A percentile compares a stretch with the other conserved stretches of the same genome.
These are phyloP conservation scores for Rhynchosporium secalis DNA, from an alignment of 2,329 filamentous ascomycete genomes.

Conservation along the genomic window DNA sequence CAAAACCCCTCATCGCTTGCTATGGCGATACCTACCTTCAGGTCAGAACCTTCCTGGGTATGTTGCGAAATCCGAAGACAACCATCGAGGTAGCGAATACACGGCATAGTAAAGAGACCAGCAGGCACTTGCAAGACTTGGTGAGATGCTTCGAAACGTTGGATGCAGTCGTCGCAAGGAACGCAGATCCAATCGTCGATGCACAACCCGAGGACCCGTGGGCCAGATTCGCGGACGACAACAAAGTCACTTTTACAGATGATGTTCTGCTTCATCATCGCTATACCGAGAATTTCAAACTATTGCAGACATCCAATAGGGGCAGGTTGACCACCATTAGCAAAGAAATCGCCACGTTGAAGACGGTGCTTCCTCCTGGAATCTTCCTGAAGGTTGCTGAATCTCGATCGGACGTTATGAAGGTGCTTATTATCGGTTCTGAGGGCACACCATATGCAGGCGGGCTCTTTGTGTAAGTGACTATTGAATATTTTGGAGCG, in stretches of 20 bases:
- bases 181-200: background rate
- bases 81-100: background rate
- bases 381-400: constrained; percentile 34
- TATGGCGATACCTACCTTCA: constrained; percentile 22
- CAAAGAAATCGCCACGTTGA: constrained; percentile 33
- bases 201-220: constrained; percentile 16
- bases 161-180: background rate
- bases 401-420: constrained; percentile 32
- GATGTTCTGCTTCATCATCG: constrained; percentile 27
- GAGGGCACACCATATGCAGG: constrained; percentile 32
- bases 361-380: constrained; percentile 29
- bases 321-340: constrained; percentile 29
- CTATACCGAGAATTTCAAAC: constrained; percentile 13
- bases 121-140: constrained; percentile 1
- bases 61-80: constrained; percentile 17
- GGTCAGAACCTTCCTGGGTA: constrained; percentile 19
- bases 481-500: background rate
- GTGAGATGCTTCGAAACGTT: constrained; percentile 11
- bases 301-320: constrained; percentile 19
- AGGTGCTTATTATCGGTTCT: constrained; percentile 30
- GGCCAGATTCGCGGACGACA: constrained; percentile 26
- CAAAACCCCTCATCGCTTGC: constrained; percentile 19
- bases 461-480: constrained; percentile 30
- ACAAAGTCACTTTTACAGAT: constrained; percentile 31
- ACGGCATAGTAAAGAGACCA: constrained; percentile 1